phyloP scores from a whole-genome alignment of 1,139 yeast genomes.

The Candida pseudocylindracea region DNA sequence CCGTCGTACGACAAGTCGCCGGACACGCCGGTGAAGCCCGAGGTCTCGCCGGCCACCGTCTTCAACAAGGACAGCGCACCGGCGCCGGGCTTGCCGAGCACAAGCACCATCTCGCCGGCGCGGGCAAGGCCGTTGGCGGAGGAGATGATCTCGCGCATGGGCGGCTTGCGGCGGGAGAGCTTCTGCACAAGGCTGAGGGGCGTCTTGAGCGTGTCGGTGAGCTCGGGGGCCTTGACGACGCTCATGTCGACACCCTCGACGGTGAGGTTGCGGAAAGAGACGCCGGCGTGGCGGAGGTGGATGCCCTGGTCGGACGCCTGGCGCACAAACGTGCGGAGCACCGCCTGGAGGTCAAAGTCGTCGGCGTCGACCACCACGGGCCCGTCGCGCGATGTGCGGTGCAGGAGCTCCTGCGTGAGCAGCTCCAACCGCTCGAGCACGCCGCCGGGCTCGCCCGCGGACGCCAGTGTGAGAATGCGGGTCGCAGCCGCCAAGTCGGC shows the following conservation, averaged over 20 bases:
- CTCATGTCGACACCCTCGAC: constrained; percentile 23
- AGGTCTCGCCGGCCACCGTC: constrained; percentile 23
- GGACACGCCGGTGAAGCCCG: constrained; percentile 4
- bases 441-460: no score
- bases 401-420: constrained; percentile 3
- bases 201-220: constrained; percentile 28
- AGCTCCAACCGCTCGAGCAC: constrained; percentile 4
- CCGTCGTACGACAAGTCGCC: constrained; percentile 26
- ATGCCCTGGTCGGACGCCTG: constrained; percentile 18
- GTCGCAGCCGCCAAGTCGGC: no score
- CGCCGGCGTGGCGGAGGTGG: constrained; percentile 21
- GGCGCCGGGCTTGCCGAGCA: constrained; percentile 46
- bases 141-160: constrained; percentile 11
- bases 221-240: constrained; percentile 20
- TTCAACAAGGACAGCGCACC: constrained; percentile 40
- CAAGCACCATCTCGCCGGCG: constrained; percentile 40
- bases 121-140: constrained; percentile 17
- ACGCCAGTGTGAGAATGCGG: no score
- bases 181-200: constrained; percentile 15
- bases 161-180: neutral
- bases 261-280: constrained; percentile 22
- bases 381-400: constrained; percentile 1
- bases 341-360: constrained; percentile 11
- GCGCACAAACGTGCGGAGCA: constrained; percentile 11
- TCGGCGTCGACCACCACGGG: constrained; percentile 5